phyloP scores from a whole-genome alignment of 495 filamentous ascomycete species.

The Antarctomyces pellizariae region DNA sequence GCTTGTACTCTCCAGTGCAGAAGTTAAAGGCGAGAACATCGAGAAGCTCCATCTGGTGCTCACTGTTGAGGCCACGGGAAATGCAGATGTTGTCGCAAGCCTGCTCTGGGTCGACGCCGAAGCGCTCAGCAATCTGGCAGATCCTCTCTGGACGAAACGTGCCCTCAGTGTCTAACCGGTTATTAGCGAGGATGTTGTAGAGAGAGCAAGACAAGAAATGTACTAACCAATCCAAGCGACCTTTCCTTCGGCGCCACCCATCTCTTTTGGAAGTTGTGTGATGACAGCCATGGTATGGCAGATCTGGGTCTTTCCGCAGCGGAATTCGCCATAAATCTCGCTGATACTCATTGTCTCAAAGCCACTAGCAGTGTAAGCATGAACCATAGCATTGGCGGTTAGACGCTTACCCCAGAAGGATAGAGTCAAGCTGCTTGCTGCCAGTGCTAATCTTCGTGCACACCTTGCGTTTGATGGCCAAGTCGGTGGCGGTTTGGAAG shows the following conservation, averaged over 20 bases:
- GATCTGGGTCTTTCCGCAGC: slow-evolving; percentile 55
- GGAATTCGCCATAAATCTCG: slow-evolving; percentile 54
- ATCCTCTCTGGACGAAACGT: slow-evolving; percentile 49
- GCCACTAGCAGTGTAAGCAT: slow-evolving; percentile 21
- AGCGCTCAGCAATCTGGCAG: slow-evolving; percentile 52
- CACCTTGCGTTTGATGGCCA: slow-evolving; percentile 40
- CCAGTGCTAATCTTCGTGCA: slow-evolving; percentile 50
- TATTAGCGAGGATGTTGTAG: slow-evolving; percentile 2
- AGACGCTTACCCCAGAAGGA: slow-evolving; percentile 35
- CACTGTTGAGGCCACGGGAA: slow-evolving; percentile 47
- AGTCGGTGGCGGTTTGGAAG: slow-evolving; percentile 58
- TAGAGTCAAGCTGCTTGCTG: slow-evolving; percentile 52
- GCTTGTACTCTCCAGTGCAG: slow-evolving; percentile 40
- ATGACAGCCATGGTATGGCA: slow-evolving; percentile 48
- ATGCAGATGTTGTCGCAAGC: slow-evolving; percentile 58
- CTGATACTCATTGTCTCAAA: slow-evolving; percentile 67
- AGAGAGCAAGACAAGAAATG: neutral
- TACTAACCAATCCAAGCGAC: slow-evolving; percentile 45
- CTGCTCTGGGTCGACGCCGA: slow-evolving; percentile 38
- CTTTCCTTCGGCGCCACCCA: slow-evolving; percentile 55
- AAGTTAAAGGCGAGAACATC: slow-evolving; percentile 43
- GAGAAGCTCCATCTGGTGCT: slow-evolving; percentile 51
- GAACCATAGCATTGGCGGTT: slow-evolving; percentile 2
- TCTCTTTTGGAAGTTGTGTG: slow-evolving; percentile 31
- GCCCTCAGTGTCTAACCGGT: slow-evolving; percentile 44